Percentiles rank a stretch among this genome's conserved stretches.
These are phyloP conservation scores for Cercospora sp. DNA, from an alignment of 2,329 filamentous ascomycete species.

Conservation along the genomic window DNA sequence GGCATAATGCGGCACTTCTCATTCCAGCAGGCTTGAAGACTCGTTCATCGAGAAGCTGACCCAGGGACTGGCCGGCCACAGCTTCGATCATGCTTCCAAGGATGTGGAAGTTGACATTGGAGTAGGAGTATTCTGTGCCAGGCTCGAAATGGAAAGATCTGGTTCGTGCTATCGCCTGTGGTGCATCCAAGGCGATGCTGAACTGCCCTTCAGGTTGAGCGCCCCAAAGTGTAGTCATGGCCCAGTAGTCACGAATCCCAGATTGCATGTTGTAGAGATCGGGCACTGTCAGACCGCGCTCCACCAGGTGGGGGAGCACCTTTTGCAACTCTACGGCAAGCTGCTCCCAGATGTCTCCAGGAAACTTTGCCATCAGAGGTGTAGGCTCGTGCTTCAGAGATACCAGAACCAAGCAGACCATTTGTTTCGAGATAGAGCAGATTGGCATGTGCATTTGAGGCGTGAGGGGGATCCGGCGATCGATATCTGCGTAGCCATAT, in stretches of 20 bases:
- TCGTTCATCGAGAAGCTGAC: conserved; percentile 40
- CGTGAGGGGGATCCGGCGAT: conserved; percentile 42
- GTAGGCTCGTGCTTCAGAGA: conserved; percentile 41
- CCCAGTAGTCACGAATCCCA: conserved; percentile 51
- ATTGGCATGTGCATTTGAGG: conserved; percentile 45
- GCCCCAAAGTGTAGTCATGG: conserved; percentile 47
- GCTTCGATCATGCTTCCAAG: conserved; percentile 44
- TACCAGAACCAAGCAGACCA: conserved; percentile 43
- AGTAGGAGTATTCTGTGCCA: conserved; percentile 48
- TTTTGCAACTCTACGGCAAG: conserved; percentile 33
- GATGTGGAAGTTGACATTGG: conserved; percentile 48
- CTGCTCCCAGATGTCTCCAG: conserved; percentile 21
- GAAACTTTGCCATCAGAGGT: conserved; percentile 27
- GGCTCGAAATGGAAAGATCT: conserved; percentile 46
- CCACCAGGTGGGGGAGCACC: conserved; percentile 36
- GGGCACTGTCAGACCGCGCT: conserved; percentile 39
- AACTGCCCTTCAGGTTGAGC: conserved; percentile 45
- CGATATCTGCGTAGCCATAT: conserved; percentile 50
- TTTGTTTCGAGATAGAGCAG: conserved; percentile 52
- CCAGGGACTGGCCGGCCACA: conserved; percentile 41
- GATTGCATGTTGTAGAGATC: conserved; percentile 46
- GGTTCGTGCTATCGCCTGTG: conserved; percentile 34
- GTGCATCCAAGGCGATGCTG: conserved; percentile 39
- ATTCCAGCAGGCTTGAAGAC: conserved; percentile 47
- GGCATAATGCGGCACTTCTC: conserved; percentile 44